Evolutionary conservation across 78 protist species (phyloP), one percentile per base, ranked within the genome.

Genomic region (Speleostelium caveatum): DNA sequence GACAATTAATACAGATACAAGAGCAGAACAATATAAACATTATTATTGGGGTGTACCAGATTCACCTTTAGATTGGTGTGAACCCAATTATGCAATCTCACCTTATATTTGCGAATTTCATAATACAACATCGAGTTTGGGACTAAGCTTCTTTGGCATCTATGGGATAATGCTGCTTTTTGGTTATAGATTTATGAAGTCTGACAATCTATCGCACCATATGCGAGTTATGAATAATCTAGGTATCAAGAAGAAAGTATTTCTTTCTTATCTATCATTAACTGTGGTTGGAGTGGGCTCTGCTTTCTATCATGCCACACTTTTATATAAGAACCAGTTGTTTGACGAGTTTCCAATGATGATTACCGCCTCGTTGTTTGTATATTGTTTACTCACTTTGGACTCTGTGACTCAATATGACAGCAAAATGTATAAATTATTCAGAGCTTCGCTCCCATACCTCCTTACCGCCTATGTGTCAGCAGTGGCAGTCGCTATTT

Each of bases 271-370:
- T 56, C 4, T 35, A 17, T 72, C 87, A 60, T 56, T 75, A 32
- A 42, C 85, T 0, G 22, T 69, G 0, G 85, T 87, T 24, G 94
- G 94, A 12, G 72, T 87, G 33, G 94, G 94, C 14, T 65, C 77
- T 3, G 86, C 88, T 32, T 77, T 87, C 72, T 87, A 77, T 45
- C 94, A 87, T 55, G 86, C 86, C 28, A 87, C 94, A 14, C 76
- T 87, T 12, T 51, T 87, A 17, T 87, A 87, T 36, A 75, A 87
- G n/a, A 36, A 87, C 38, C 94, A 87, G 55, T 55, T 87, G n/a
- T 87, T 87, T 24, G 94, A 87, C 38, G 94, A 87, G 26, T 75
- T 87, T 33, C 94, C 94, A 41, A 87, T 87, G 94, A 38, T 87
- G 62, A 32, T 87, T 1, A 68, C 88, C 10, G 62, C 61, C 6